Conservation (phyloP, 2,329 filamentous ascomycete genomes). For the Zalaria sp. region DNA sequence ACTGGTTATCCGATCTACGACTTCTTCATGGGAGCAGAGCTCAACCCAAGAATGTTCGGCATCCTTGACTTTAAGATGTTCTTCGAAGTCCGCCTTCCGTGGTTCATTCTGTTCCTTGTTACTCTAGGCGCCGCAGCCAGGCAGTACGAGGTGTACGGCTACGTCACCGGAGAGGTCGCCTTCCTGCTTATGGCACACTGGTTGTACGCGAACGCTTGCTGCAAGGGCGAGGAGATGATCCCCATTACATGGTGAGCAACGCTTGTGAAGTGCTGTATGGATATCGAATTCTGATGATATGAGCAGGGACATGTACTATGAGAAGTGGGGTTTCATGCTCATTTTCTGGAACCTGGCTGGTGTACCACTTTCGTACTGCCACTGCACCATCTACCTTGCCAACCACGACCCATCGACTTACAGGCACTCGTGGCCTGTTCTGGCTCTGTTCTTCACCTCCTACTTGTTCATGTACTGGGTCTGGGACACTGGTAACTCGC, state of each 20-base stretch:
- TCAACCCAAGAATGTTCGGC: conserved; percentile 65
- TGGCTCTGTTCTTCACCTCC: conserved; percentile 4
- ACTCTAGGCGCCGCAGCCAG: conserved; percentile 62
- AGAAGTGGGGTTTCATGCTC: conserved; percentile 96
- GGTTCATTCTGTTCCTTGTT: conserved; percentile 77
- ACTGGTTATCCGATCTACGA: conserved; percentile 70
- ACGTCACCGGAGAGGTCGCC: conserved; percentile 69
- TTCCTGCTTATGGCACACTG: conserved; percentile 84
- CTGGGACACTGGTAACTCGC: conserved; percentile 58
- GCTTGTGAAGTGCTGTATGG: not conserved
- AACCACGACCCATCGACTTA: conserved; percentile 70
- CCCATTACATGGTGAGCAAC: conserved; percentile 60
- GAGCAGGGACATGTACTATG: conserved; percentile 77
- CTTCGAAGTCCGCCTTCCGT: conserved; percentile 82
- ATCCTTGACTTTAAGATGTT: conserved; percentile 91
- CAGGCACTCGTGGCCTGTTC: conserved; percentile 52
- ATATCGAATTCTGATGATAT: conserved; percentile 2
- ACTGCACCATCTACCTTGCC: conserved; percentile 81
- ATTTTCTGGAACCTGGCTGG: conserved; percentile 96
- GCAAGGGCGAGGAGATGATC: conserved; percentile 85
- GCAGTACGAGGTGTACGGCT: conserved; percentile 75
- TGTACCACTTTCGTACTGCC: conserved; percentile 82
- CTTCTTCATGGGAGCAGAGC: conserved; percentile 82
- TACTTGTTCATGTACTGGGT: conserved; percentile 6
- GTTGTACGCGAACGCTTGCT: conserved; percentile 82